Percentiles rank a stretch among this genome's conserved stretches.
These are phyloP conservation scores for Pseudoscleropodium purum DNA, from an alignment of 225 moss, liverwort and hornwort species.

Conservation along the genomic window DNA sequence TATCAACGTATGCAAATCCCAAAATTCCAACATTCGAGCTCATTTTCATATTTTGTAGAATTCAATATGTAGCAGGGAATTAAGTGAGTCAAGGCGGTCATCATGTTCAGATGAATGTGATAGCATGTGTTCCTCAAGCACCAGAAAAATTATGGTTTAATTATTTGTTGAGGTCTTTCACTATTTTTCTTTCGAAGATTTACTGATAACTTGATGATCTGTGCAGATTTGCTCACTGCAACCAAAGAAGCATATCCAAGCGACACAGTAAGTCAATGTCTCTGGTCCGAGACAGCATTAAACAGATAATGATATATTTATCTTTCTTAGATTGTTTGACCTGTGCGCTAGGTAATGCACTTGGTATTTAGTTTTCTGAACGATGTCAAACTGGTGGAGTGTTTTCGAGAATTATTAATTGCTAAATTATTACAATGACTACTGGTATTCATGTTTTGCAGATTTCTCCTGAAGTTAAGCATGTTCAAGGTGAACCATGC, in stretches of 20 bases:
- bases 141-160: background rate
- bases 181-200: background rate
- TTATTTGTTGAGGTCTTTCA: background rate
- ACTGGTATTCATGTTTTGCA: slow-evolving; percentile 7
- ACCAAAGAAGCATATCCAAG: slow-evolving; percentile 82
- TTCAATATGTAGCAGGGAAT: background rate
- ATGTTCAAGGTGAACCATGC: slow-evolving; percentile 57
- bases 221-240: slow-evolving; percentile 76
- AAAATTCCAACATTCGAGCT: background rate
- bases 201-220: background rate
- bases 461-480: slow-evolving; percentile 78
- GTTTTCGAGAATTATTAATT: background rate
- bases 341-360: background rate
- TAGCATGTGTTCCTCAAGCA: background rate
- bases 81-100: background rate
- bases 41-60: background rate
- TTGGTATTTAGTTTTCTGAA: background rate
- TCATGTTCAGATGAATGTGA: background rate
- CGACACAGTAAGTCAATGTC: slow-evolving; percentile 40
- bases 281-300: background rate
- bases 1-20: slow-evolving; percentile 49
- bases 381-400: background rate
- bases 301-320: background rate
- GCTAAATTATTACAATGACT: background rate
- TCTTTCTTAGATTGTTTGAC: background rate